Base-by-base conservation (phyloP, 352 stramenopile species). In the Phytophthora cactorum region DNA sequence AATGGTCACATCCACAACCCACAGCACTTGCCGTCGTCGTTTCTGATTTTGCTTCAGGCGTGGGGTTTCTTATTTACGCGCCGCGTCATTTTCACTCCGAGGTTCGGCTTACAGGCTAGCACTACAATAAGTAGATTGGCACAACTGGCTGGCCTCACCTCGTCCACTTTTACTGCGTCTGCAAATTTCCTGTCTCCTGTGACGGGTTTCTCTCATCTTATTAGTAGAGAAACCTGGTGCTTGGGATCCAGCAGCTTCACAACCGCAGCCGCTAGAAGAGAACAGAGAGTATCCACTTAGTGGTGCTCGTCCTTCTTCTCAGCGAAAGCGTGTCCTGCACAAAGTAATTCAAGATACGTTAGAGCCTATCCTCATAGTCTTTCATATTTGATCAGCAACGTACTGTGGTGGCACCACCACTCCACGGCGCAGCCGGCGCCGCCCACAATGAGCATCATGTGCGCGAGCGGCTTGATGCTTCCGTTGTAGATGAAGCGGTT, bases 401-500 rank as follows among this genome's bases (percentile, higher is more conserved):
- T 81, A 84, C 84, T 67, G 81, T 92, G 81, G 72, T 92, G 84
- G 71, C 73, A 82, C 77, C 77, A 87, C 56, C 68, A 92, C 72
- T 92, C 84, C 2, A 90, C 59, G 29, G 68, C 74, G 59, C 75
- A 77, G 54, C 84, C 84, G 11, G 84, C 79, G 27, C 63, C 69
- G 50, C 81, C 84, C 52, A 87, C 59, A 56, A 90, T 82, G 32
- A 90, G 66, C 81, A 92, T 92, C 80, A 92, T 92, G 78, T 92
- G 84, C 64, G 69, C 82, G 31, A 92, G 59, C 29, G 84, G 84
- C 72, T 88, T 89, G 51, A 76, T 64, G 79, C 84, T 90, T 43
- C 82, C 82, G 29, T 76, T 92, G 80, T 92, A 88, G 75, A 92
- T 88, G 70, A 84, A 89, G 58, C 82, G 80, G 66, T 86, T 74